Base-by-base conservation (phyloP, 169 alveolate genomes). In the Babesia ovata region DNA sequence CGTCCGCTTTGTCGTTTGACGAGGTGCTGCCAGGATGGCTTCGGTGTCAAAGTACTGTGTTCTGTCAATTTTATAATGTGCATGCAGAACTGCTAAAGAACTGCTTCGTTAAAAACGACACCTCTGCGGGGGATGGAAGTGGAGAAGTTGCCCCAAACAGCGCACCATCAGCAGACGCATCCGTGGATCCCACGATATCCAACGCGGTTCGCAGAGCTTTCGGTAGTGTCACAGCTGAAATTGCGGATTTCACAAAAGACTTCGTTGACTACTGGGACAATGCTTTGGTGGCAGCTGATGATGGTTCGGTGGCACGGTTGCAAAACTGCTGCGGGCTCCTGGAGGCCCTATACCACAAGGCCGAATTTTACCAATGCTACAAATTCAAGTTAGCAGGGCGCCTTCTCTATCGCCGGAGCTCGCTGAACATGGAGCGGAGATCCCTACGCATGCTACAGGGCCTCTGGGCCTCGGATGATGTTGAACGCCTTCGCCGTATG, bases 331-430 rank as follows among this genome's bases (percentile, higher is more conserved):
- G 66, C 22, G 50, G 16, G 10, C 17, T 67, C 16, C 53, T 67
- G 45, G 66, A 52, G 36, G 10, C 53, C 21, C 7, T 42, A 28
- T 39, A 33, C 42, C 9, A 22, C 21, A n/a, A 42, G n/a, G 33
- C 2, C 36, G 33, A 16, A 0, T 67, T 67, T 36, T 67, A 19
- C 54, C 76, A 67, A 33, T 67, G 76, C 48, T 67, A 67, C 54
- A 67, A 67, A 21, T 67, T 52, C 65, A 67, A 54, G 42, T 58
- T 67, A 17, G 76, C 76, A 21, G 39, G 57, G 13, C 59, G 76
- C 16, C 58, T 67, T 22, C 26, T 67, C 52, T 67, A 53, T 42
- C 39, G 28, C 57, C 63, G 53, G 0, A 67, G 66, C 53, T 50
- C 76, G 8, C 54, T 53, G 42, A 36, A 67, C 29, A 12, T 33